These are phyloP conservation scores for Cymbidium sinense DNA, from an alignment of 106 monocot species.

Conservation along the genomic window DNA sequence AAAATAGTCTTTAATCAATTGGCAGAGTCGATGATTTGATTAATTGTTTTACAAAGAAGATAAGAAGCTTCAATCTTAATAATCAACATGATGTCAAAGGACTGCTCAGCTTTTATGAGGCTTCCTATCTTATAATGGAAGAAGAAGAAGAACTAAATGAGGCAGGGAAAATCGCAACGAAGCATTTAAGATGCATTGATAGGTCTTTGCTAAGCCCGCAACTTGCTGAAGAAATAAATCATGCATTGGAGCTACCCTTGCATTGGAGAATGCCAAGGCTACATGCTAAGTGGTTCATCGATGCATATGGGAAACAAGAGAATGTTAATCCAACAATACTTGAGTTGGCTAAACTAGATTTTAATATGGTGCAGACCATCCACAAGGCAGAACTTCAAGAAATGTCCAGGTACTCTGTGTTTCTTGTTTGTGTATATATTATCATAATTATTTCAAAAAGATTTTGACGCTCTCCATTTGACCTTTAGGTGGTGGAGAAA, in stretches of 20 bases:
- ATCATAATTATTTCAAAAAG: not conserved
- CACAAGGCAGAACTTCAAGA: constrained; percentile 26
- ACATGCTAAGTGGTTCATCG: not conserved
- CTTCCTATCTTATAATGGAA: not conserved
- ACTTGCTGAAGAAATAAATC: not conserved
- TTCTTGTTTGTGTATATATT: not conserved
- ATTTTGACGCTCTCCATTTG: not conserved
- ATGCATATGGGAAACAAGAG: not conserved
- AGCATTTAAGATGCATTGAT: not conserved
- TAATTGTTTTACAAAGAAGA: too few species aligned
- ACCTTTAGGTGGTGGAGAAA: constrained; percentile 47
- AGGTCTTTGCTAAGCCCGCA: not conserved
- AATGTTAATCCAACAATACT: not conserved
- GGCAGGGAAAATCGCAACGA: not conserved
- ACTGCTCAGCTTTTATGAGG: constrained; percentile 9
- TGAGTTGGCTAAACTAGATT: constrained; percentile 10
- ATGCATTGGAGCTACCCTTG: constrained; percentile 2
- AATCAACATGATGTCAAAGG: not conserved
- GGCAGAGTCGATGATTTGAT: too few species aligned
- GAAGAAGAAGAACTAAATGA: constrained; percentile 15
- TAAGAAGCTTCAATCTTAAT: not conserved
- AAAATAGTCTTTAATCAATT: too few species aligned
- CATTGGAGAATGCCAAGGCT: constrained; percentile 2
- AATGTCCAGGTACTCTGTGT: constrained; percentile 11
- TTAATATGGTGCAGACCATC: constrained; percentile 29